A percentile compares a stretch with the other conserved stretches of the same genome.
phyloP scores from a whole-genome alignment of 768 basidiomycete species.

The Tricholoma terreum region DNA sequence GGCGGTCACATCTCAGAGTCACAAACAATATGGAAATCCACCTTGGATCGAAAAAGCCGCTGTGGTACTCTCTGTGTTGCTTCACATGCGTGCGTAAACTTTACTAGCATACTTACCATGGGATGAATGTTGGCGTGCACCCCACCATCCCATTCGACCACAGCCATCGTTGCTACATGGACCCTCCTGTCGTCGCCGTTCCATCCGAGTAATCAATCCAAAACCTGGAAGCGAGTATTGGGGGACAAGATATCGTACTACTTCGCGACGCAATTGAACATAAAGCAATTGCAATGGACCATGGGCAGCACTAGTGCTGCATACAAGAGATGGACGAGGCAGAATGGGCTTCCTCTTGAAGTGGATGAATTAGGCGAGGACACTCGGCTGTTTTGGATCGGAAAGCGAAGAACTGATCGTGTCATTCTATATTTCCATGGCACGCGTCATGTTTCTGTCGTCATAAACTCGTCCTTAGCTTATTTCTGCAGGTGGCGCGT shows the following conservation, averaged over 20 bases:
- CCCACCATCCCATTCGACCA: not conserved
- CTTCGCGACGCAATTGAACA: conserved; percentile 4
- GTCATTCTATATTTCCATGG: conserved; percentile 34
- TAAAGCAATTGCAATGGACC: conserved; percentile 21
- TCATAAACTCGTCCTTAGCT: not conserved
- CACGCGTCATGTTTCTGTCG: not conserved
- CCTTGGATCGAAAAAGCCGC: conserved; percentile 11
- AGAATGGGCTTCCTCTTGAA: conserved; percentile 12
- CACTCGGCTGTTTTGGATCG: conserved; percentile 32
- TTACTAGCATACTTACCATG: not conserved
- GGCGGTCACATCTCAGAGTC: not conserved
- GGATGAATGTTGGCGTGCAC: not conserved
- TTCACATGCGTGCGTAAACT: conserved; percentile 13
- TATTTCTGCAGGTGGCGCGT: conserved; percentile 25
- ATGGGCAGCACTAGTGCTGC: conserved; percentile 17
- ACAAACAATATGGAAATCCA: conserved; percentile 11
- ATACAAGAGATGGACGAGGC: conserved; percentile 23
- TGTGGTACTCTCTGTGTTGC: not conserved
- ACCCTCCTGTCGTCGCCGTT: conserved; percentile 12
- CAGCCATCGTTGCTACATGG: conserved; percentile 19
- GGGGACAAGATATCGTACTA: conserved; percentile 16
- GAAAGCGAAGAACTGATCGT: conserved; percentile 24
- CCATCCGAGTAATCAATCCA: conserved; percentile 13
- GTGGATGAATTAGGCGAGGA: conserved; percentile 29
- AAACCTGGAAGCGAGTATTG: conserved; percentile 19